Conservation (phyloP, 768 basidiomycete species). For the Psilocybe tampanensis region DNA sequence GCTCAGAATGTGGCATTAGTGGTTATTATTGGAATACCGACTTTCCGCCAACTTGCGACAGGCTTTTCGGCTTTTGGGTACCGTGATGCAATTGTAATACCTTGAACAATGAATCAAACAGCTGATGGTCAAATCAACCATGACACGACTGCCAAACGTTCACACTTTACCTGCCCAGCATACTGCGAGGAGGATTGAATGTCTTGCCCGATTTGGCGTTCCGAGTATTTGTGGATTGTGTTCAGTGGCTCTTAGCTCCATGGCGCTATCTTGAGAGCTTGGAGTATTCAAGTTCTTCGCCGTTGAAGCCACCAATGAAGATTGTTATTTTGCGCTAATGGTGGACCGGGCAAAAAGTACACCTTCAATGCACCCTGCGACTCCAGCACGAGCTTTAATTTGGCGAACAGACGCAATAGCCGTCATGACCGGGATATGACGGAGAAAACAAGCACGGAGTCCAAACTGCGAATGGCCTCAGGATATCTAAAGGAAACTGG, state of each 20-base stretch:
- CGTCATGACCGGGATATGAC: neutral
- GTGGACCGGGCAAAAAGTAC: neutral
- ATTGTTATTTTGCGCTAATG: neutral
- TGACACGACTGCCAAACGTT: neutral
- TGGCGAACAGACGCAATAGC: neutral
- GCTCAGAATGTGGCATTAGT: neutral
- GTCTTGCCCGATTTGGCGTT: neutral
- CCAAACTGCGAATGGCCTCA: neutral
- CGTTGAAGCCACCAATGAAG: neutral
- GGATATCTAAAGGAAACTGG: no score
- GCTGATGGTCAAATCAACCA: neutral
- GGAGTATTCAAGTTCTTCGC: neutral
- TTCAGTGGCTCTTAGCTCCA: neutral
- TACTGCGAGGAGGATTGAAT: neutral
- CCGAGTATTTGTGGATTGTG: neutral
- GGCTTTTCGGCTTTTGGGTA: neutral
- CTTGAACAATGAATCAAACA: neutral
- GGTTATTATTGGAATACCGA: neutral
- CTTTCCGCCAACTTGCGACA: neutral
- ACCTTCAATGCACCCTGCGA: no score
- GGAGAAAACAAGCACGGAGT: neutral
- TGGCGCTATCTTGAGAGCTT: neutral
- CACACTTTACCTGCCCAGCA: neutral
- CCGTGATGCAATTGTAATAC: neutral
- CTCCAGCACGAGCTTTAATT: neutral